Evolutionary conservation across 352 stramenopile genomes (phyloP).

Genomic region (Globisporangium middletonii): DNA sequence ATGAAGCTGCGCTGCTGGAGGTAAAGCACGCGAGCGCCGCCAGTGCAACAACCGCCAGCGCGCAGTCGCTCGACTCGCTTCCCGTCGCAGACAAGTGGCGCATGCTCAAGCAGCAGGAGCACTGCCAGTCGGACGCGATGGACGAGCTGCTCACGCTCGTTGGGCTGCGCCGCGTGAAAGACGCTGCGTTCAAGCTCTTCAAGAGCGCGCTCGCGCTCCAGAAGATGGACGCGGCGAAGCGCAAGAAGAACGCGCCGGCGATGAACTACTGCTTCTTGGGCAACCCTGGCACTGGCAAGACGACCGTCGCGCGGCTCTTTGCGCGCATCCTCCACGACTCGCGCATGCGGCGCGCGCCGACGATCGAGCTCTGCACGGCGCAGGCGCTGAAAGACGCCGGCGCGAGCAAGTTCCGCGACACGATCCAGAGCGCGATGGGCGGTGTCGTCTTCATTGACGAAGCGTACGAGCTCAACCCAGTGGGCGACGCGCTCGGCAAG

Average conservation of each 20-base stretch:
- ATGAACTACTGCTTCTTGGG: conserved; percentile 78
- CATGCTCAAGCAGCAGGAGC: conserved; percentile 40
- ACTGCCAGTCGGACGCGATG: conserved; percentile 61
- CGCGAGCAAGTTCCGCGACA: conserved; percentile 60
- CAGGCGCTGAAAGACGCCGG: conserved; percentile 76
- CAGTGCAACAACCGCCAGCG: not conserved
- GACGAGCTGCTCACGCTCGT: conserved; percentile 79
- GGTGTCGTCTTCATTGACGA: conserved; percentile 93
- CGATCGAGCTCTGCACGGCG: conserved; percentile 36
- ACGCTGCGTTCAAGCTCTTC: conserved; percentile 64
- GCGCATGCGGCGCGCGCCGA: conserved; percentile 39
- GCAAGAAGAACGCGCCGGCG: conserved; percentile 65
- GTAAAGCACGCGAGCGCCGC: not conserved
- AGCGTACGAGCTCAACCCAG: conserved; percentile 87
- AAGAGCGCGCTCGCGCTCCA: conserved; percentile 61
- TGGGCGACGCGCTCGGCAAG: conserved; percentile 67
- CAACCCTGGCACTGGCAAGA: conserved; percentile 74
- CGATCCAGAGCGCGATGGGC: conserved; percentile 61
- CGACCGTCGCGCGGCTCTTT: conserved; percentile 79
- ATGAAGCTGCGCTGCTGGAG: conserved; percentile 20
- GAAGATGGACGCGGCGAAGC: conserved; percentile 36
- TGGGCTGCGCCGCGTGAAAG: conserved; percentile 79
- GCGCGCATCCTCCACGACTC: conserved; percentile 77
- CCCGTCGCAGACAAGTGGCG: conserved; percentile 51
- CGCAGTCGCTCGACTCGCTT: not conserved